Base-by-base conservation (phyloP, 371 early-diverging fungal genomes). In the Funneliformis caledonium region DNA sequence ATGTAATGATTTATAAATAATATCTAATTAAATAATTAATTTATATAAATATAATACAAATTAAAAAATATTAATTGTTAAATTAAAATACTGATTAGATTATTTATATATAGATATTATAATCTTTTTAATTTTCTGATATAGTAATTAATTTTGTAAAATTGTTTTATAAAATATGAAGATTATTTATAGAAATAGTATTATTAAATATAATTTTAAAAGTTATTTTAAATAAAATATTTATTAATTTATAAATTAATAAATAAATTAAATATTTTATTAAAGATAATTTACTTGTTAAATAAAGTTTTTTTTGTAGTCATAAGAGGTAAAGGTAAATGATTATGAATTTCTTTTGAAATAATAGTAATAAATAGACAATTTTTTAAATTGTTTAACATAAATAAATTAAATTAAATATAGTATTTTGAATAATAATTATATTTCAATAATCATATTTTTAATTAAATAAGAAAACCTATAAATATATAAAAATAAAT, bases 151-250 rank as follows among this genome's bases (percentile, higher is more conserved):
- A 8, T 33, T 37, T 33, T 31, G 72, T 47, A 19, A 11, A 47
- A 22, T 72, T 72, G 47, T 50, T 72, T 47, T 50, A 72, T 50
- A n/a, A 72, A 33, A n/a, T 10, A 72, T 72, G 42, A 31, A 72
- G 7, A 50, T n/a, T 48, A 31, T 48, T 72, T 31, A 72, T 47
- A 33, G 7, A 47, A 9, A 9, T 1, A 4, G 16, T 33, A 33
- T 47, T 31, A 14, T 72, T 47, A 72, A 31, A 72, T 72, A 72
- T 11, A 50, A 50, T 56, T 48, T 72, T 45, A 72, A 45, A 19
- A 31, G 16, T 48, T 31, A 10, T 31, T 19, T 50, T 72, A 52
- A 65, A 4, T 10, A 43, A 26, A 48, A 48, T 2, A 3, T 37
- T 26, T 26, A 26, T 37, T 37, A 37, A 37, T 37, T 37, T 2